phyloP scores from a whole-genome alignment of 1,284 basidiomycete species.

The Paramarasmius palmivorus region DNA sequence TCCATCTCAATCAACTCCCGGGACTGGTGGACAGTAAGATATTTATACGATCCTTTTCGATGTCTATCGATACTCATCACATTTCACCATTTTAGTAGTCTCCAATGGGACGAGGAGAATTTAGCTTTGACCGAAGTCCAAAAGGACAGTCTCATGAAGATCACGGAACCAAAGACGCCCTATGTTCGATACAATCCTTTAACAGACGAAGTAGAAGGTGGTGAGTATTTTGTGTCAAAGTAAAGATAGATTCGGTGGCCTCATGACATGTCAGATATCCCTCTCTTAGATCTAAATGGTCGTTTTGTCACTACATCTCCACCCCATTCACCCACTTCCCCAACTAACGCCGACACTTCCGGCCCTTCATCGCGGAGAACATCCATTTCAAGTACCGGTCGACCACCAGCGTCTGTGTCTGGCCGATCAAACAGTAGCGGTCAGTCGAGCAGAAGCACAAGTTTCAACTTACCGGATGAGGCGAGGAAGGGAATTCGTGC shows the following conservation, averaged over 20 bases:
- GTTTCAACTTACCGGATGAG: slow-evolving; percentile 77
- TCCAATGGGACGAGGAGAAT: slow-evolving; percentile 94
- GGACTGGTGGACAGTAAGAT: slow-evolving; percentile 46
- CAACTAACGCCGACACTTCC: slow-evolving; percentile 50
- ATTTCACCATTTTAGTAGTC: slow-evolving; percentile 34
- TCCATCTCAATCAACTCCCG: slow-evolving; percentile 29
- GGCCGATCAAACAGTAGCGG: slow-evolving; percentile 55
- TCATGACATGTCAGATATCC: slow-evolving; percentile 57
- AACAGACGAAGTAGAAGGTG: slow-evolving; percentile 79
- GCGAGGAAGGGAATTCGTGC: slow-evolving; percentile 56
- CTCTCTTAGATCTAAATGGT: slow-evolving; percentile 54
- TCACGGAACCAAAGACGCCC: slow-evolving; percentile 95
- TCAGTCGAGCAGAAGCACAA: slow-evolving; percentile 77
- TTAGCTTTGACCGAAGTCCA: slow-evolving; percentile 87
- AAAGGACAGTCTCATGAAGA: slow-evolving; percentile 95
- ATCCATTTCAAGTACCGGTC: slow-evolving; percentile 69
- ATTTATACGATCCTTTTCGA: slow-evolving; percentile 4
- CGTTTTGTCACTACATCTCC: slow-evolving; percentile 36
- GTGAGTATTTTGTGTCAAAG: slow-evolving; percentile 41
- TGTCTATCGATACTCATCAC: slow-evolving; percentile 5
- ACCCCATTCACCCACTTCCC: slow-evolving; percentile 39
- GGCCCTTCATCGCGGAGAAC: slow-evolving; percentile 77
- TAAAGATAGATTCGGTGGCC: neutral
- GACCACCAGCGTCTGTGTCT: slow-evolving; percentile 42
- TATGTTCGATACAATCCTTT: slow-evolving; percentile 89